Conservation (phyloP, 257 asterid species). For the Petunia secreta region DNA sequence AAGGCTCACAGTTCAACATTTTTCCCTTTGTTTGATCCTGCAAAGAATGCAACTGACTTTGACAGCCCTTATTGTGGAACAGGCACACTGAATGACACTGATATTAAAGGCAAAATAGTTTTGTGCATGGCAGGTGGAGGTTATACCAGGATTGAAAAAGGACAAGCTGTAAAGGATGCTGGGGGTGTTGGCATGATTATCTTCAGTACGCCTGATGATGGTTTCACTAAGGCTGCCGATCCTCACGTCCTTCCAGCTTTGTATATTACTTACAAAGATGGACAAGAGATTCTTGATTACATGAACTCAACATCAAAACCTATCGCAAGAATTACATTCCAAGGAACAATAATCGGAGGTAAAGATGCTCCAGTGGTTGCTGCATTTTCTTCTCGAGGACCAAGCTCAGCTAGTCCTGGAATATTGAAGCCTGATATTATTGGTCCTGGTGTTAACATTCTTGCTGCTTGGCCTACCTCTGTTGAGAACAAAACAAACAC, state of each 20-base stretch:
- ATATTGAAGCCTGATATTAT: constrained; percentile 68
- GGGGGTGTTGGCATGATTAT: constrained; percentile 58
- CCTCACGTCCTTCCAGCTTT: constrained; percentile 41
- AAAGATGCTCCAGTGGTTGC: constrained; percentile 47
- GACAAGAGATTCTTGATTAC: constrained; percentile 34
- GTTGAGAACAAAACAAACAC: constrained; percentile 30
- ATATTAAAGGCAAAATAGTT: constrained; percentile 49
- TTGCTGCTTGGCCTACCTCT: constrained; percentile 52
- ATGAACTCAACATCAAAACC: constrained; percentile 41
- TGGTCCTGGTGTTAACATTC: constrained; percentile 61
- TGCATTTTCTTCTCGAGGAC: constrained; percentile 58
- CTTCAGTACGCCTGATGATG: neutral
- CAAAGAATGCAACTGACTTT: constrained; percentile 9
- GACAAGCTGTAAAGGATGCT: constrained; percentile 41
- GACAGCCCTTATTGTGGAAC: constrained; percentile 31
- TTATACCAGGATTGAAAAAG: constrained; percentile 27
- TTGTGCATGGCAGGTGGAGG: constrained; percentile 39
- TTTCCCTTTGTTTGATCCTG: constrained; percentile 44
- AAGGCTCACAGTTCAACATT: constrained; percentile 21
- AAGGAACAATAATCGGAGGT: constrained; percentile 52
- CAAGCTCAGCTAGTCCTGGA: constrained; percentile 40
- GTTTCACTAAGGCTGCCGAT: constrained; percentile 26
- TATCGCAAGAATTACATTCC: constrained; percentile 32
- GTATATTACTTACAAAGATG: constrained; percentile 28
- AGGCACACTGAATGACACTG: constrained; percentile 19